Conservation (phyloP, 2,329 filamentous ascomycete genomes). For the Aspergillus melleus region DNA sequence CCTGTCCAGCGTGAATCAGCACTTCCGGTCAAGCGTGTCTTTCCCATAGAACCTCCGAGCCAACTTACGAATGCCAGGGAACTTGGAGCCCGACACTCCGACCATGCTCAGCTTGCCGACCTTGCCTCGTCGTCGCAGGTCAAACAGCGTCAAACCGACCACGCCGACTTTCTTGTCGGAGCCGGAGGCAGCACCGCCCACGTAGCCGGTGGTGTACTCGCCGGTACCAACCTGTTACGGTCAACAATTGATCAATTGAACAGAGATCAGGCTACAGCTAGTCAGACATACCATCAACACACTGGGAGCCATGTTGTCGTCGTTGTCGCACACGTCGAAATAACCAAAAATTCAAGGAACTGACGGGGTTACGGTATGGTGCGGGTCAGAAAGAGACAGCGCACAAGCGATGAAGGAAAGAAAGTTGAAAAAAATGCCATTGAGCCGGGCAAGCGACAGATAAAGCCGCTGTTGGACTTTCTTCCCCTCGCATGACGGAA, state of each 20-base stretch:
- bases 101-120: conserved; percentile 86
- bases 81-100: conserved; percentile 84
- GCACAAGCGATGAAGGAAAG: neutral
- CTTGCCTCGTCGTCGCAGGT: conserved; percentile 83
- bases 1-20: conserved; percentile 48
- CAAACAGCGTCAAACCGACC: conserved; percentile 85
- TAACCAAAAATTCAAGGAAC: too few species aligned
- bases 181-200: conserved; percentile 75
- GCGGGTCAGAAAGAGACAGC: neutral
- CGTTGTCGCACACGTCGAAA: neutral
- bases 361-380: neutral
- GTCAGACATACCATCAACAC: conserved; percentile 71
- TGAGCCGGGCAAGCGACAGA: neutral
- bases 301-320: conserved; percentile 57
- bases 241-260: neutral
- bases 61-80: conserved; percentile 78
- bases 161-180: conserved; percentile 98
- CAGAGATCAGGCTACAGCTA: too few species aligned
- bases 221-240: conserved; percentile 73
- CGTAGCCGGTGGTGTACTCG: conserved; percentile 95
- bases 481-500: neutral
- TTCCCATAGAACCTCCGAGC: neutral
- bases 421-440: neutral
- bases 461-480: neutral
- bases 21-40: too few species aligned